Conservation (phyloP, 2,329 filamentous ascomycete species). For the Apiospora arundinis region DNA sequence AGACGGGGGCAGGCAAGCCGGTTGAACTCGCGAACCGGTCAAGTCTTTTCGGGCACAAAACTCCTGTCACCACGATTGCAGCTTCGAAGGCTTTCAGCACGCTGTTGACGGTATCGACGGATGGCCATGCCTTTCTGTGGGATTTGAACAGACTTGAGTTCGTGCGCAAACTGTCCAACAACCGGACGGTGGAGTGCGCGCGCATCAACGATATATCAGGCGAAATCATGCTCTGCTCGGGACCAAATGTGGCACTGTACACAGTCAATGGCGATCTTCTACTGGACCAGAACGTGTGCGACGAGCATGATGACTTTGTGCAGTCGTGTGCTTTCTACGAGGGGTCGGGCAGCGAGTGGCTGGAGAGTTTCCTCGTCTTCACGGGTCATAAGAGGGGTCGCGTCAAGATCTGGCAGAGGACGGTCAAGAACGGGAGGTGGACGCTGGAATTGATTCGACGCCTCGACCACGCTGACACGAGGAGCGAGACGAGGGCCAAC, state of each 20-base stretch:
- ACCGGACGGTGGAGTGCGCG: constrained; percentile 71
- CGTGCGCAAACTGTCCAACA: constrained; percentile 72
- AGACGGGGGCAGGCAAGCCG: constrained; percentile 65
- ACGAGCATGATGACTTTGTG: constrained; percentile 73
- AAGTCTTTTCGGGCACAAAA: constrained; percentile 89
- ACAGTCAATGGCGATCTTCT: constrained; percentile 87
- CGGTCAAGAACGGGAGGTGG: constrained; percentile 69
- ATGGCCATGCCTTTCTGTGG: constrained; percentile 89
- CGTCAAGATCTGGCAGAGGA: constrained; percentile 77
- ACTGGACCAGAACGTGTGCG: constrained; percentile 81
- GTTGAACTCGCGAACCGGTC: constrained; percentile 82
- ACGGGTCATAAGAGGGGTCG: constrained; percentile 86
- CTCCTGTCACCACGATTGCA: constrained; percentile 80
- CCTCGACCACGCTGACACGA: constrained; percentile 79
- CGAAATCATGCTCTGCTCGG: constrained; percentile 85
- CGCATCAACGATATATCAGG: constrained; percentile 90
- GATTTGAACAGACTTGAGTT: constrained; percentile 91
- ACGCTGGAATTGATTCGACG: constrained; percentile 78
- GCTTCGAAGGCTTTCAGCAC: constrained; percentile 89
- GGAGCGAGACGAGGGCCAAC: constrained; percentile 64
- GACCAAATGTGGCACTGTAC: constrained; percentile 77
- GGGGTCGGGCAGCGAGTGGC: constrained; percentile 87
- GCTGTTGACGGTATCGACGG: constrained; percentile 80
- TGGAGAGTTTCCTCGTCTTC: constrained; percentile 84
- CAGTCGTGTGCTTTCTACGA: constrained; percentile 92